phyloP scores from a whole-genome alignment of 2,329 filamentous ascomycete species.

The Ilyonectria robusta region DNA sequence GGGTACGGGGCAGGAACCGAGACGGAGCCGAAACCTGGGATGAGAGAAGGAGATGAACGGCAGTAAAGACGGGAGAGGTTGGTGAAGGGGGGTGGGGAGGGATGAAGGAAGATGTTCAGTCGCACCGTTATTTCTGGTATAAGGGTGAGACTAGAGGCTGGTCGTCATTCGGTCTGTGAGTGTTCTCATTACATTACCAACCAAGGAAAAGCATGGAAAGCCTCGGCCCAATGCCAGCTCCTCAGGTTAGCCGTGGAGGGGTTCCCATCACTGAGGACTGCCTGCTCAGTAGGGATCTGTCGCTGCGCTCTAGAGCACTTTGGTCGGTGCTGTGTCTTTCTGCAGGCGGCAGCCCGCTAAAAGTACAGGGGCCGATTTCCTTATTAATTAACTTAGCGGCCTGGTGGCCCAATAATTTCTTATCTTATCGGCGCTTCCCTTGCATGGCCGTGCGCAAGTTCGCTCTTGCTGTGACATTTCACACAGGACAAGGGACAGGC shows the following conservation, averaged over 20 bases:
- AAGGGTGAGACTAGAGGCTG: not conserved
- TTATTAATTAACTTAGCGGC: not conserved
- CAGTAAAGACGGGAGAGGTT: no score
- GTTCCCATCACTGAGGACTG: not conserved
- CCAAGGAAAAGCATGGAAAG: constrained; percentile 30
- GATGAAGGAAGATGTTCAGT: not conserved
- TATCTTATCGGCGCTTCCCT: constrained; percentile 26
- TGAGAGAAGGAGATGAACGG: constrained; percentile 2
- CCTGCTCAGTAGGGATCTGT: not conserved
- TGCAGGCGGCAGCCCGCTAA: not conserved
- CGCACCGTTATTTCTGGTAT: not conserved
- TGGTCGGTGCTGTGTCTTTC: not conserved
- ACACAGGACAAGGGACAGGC: not conserved
- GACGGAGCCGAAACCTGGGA: constrained; percentile 9
- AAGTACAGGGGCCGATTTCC: not conserved
- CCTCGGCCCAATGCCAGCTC: constrained; percentile 38
- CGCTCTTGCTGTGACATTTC: not conserved
- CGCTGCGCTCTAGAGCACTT: not conserved
- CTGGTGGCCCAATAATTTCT: not conserved
- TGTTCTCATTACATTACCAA: not conserved
- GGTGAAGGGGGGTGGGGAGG: not conserved
- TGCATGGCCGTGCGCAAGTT: constrained; percentile 19
- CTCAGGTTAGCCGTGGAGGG: not conserved
- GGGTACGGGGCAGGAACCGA: constrained; percentile 23
- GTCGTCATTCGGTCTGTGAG: constrained; percentile 31